Evolutionary conservation across 179 eudicot genomes (phyloP), one percentile per base, ranked within the genome.

Genomic region (Vitellaria paradoxa): DNA sequence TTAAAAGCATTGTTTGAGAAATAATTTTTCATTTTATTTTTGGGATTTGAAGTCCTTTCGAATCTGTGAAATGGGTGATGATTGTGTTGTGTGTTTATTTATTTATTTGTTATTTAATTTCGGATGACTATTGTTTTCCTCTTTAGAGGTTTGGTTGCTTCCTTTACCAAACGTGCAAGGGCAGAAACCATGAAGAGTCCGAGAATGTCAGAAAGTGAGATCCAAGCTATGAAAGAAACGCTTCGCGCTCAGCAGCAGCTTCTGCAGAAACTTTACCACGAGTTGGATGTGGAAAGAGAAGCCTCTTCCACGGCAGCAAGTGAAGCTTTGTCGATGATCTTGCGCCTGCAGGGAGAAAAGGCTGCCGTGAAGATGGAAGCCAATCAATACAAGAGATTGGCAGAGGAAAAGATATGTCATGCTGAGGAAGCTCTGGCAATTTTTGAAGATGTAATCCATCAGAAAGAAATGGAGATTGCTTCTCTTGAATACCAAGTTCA

Each of bases 291-390:
- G 17, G 99, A 96, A 81, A 85, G 99, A 83, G 99, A 96, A 83
- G 87, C 99, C 18, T 88, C 99, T 8, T 77, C 94, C 45, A 84
- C 85, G 23, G 98, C 98, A 46, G 96, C 98, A 2, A 91, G 88
- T 66, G 98, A 96, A 83, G 89, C 99, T 55, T 73, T 96, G 20
- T 88, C 97, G 13, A 91, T 96, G 89, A 96, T 96, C 66, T 67
- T 93, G 67, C 92, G 98, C 17, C 78, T 96, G 20, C 98, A 96
- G 70, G 99, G 99, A 23, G 98, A 96, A 83, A 96, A 90, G 84
- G 91, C 98, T 8, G 94, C 96, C 0, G 84, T 96, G 57, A 89
- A 89, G 82, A 96, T 96, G 98, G 99, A 96, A 82, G 91, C 94
- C 2, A 87, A 88, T 79, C 99, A 96, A 24, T 96, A 93, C 73